These are phyloP conservation scores for Orbilia quercus DNA, from an alignment of 2,329 filamentous ascomycete genomes.

Conservation along the genomic window DNA sequence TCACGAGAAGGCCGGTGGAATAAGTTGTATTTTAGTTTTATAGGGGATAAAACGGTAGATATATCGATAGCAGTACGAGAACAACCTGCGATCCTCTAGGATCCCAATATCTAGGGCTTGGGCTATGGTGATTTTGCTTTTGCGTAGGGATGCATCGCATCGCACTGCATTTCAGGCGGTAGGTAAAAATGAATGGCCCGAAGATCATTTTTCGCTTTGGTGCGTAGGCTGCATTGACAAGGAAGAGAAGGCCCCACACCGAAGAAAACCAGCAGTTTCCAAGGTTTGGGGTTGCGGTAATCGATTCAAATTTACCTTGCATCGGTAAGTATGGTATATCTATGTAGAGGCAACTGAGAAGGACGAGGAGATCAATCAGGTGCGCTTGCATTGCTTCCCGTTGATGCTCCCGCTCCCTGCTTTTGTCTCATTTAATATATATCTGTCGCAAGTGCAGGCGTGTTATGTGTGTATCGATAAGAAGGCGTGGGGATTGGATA, in stretches of 20 bases:
- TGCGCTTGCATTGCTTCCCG: conserved; percentile 41
- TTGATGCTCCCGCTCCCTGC: conserved; percentile 44
- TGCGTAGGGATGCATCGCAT: conserved; percentile 18
- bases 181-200: background rate
- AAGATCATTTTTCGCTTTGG: conserved; percentile 5
- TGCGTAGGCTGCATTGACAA: background rate
- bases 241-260: background rate
- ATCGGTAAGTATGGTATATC: background rate
- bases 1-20: no score
- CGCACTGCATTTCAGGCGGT: background rate
- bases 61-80: no score
- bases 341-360: background rate
- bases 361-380: conserved; percentile 24
- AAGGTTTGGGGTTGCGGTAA: conserved; percentile 4
- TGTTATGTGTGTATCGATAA: conserved; percentile 28
- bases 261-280: background rate
- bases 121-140: conserved; percentile 11
- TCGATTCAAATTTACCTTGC: conserved; percentile 18
- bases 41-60: no score
- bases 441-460: background rate
- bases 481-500: background rate
- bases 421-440: conserved; percentile 25
- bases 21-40: no score
- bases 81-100: no score
- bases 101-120: background rate